phyloP scores from a whole-genome alignment of 2,329 filamentous ascomycete genomes.

The Paecilomyces sp. region DNA sequence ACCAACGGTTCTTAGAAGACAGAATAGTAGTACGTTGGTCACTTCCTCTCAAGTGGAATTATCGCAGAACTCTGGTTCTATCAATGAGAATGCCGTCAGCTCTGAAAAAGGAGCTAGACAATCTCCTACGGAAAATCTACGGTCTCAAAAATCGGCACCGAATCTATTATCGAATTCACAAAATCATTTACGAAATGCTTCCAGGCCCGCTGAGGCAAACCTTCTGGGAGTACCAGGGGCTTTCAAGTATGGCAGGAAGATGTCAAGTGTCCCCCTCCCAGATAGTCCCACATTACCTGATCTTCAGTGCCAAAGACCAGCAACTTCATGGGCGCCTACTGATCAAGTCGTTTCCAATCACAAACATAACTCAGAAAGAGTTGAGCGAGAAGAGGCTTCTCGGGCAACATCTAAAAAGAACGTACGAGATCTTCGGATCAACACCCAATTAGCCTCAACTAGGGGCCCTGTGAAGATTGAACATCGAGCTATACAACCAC shows the following conservation, averaged over 20 bases:
- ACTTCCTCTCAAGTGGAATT: constrained; percentile 16
- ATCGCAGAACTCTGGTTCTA: constrained; percentile 5
- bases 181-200: constrained; percentile 6
- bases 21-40: not conserved
- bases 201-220: constrained; percentile 8
- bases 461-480: constrained; percentile 18
- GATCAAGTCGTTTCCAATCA: not conserved
- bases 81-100: not conserved
- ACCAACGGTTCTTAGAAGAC: not conserved
- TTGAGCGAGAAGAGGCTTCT: constrained; percentile 8
- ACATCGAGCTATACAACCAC: constrained; percentile 29
- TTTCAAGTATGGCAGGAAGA: constrained; percentile 22
- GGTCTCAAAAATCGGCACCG: constrained; percentile 24
- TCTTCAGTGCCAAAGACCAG: not conserved
- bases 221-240: constrained; percentile 24
- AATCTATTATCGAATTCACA: constrained; percentile 16
- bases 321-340: not conserved
- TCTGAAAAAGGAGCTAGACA: not conserved
- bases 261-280: constrained; percentile 14
- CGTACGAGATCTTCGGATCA: constrained; percentile 33
- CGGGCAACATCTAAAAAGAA: constrained; percentile 26
- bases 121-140: constrained; percentile 9
- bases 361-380: not conserved
- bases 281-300: not conserved
- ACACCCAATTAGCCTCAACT: constrained; percentile 26